Evolutionary conservation across 768 basidiomycete genomes (phyloP), one percentile per base, ranked within the genome.

Genomic region (Naganishia friedmannii): DNA sequence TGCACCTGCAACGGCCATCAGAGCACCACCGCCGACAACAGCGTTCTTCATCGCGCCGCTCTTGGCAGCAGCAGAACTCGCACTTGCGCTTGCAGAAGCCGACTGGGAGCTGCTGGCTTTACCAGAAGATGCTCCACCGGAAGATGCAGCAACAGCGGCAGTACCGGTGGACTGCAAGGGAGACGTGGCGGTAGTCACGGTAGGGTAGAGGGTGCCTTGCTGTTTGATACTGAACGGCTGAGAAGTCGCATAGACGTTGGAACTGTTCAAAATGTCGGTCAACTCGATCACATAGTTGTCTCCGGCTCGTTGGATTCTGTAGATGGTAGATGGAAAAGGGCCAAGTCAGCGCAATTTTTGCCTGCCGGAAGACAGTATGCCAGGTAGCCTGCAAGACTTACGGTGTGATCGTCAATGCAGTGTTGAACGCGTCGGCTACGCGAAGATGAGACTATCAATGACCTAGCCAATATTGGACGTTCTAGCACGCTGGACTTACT

Each of bases 211-310:
- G 13, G 79, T 76, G 17, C 77, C 77, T 39, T 66, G 71, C n/a
- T 78, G 71, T 66, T 78, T 79, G 74, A 81, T 77, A 65, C 78
- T 76, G 73, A 81, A 81, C 12, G 77, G 39, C 53, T 81, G 70
- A 37, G 79, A 80, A 31, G 68, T 72, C 21, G 78, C 77, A 72
- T 78, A 81, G 70, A 81, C 67, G 69, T 80, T 74, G 57, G 73
- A 72, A 31, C 75, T 76, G 74, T 80, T 80, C 53, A 79, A 68
- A 13, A 72, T 72, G 71, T 80, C 76, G 46, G 79, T 77, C 39
- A 80, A 67, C 48, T 70, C 74, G 72, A 79, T 74, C 19, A 72
- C 71, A 66, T 77, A 79, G 67, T 76, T 76, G 53, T 66, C 65
- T 26, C 53, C 53, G 46, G 68, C 68, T 32, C 55, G 68, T 31